Evolutionary conservation across 2,329 filamentous ascomycete species (phyloP).

Genomic region (Venturia aucupariae): DNA sequence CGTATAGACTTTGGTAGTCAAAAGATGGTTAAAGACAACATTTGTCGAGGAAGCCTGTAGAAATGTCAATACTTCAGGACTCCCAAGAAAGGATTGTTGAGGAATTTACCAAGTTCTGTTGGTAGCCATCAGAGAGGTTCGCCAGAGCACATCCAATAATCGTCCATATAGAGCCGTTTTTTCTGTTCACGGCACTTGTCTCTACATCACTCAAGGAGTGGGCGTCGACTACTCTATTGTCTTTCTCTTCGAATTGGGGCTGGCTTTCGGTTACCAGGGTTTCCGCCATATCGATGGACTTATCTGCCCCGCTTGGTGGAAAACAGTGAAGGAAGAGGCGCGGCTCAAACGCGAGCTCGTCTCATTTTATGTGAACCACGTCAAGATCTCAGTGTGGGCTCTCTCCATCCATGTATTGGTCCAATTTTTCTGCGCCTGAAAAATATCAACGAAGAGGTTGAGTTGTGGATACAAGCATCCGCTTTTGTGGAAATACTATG

Average conservation of each 20-base stretch:
- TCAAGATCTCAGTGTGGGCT: neutral
- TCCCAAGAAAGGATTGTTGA: neutral
- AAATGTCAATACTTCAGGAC: neutral
- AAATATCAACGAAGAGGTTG: neutral
- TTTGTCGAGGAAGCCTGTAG: neutral
- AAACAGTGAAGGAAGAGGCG: neutral
- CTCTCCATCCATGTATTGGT: no score
- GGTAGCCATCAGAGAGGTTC: slow-evolving; percentile 10
- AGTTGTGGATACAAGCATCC: slow-evolving; percentile 3
- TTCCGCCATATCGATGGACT: neutral
- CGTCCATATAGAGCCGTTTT: slow-evolving; percentile 4
- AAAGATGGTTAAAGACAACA: slow-evolving; percentile 24
- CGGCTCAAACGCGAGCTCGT: neutral
- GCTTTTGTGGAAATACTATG: neutral
- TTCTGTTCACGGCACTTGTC: neutral
- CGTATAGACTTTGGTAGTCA: slow-evolving; percentile 31
- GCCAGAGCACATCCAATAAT: slow-evolving; percentile 6
- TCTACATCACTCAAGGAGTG: neutral
- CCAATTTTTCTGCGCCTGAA: neutral
- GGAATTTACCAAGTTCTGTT: neutral
- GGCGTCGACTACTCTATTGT: neutral
- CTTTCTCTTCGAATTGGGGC: neutral
- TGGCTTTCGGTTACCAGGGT: neutral
- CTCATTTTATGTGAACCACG: neutral
- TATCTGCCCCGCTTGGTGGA: neutral